A percentile compares a stretch with the other conserved stretches of the same genome.
These are phyloP conservation scores for Tetrapisispora arboricola DNA, from an alignment of 805 yeast species.

Conservation along the genomic window DNA sequence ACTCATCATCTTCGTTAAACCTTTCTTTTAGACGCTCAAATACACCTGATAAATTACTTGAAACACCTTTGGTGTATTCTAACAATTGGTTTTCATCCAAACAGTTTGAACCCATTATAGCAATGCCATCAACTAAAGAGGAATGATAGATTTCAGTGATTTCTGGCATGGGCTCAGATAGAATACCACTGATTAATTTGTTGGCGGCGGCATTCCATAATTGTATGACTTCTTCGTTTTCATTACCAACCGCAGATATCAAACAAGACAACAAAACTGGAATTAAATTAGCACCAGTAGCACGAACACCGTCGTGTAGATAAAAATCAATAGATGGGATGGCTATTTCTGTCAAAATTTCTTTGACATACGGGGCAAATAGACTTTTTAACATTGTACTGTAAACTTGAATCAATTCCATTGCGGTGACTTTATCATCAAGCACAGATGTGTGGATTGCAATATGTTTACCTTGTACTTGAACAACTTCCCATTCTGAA, in stretches of 20 bases:
- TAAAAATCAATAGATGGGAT: constrained; percentile 86
- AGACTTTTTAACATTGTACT: constrained; percentile 75
- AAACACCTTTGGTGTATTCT: constrained; percentile 48
- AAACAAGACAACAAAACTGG: constrained; percentile 65
- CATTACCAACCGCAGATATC: constrained; percentile 37
- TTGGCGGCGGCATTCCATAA: constrained; percentile 65
- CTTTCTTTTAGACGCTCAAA: constrained; percentile 62
- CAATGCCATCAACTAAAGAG: constrained; percentile 56
- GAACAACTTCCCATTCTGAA: constrained; percentile 93
- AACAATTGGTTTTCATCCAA: constrained; percentile 46
- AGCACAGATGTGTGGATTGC: constrained; percentile 92
- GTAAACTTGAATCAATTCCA: constrained; percentile 75
- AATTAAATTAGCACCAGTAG: constrained; percentile 76
- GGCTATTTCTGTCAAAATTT: constrained; percentile 66
- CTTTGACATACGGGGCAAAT: constrained; percentile 74
- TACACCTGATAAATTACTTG: constrained; percentile 53
- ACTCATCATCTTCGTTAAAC: constrained; percentile 72
- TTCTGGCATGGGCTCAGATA: constrained; percentile 75
- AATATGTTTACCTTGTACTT: constrained; percentile 80
- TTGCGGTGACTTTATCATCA: constrained; percentile 89
- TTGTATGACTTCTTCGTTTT: constrained; percentile 49
- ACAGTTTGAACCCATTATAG: constrained; percentile 54
- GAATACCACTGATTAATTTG: constrained; percentile 57
- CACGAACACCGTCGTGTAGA: constrained; percentile 89
- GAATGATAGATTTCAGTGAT: constrained; percentile 68